These are phyloP conservation scores for Vitellaria paradoxa DNA, from an alignment of 179 eudicot genomes.

Conservation along the genomic window DNA sequence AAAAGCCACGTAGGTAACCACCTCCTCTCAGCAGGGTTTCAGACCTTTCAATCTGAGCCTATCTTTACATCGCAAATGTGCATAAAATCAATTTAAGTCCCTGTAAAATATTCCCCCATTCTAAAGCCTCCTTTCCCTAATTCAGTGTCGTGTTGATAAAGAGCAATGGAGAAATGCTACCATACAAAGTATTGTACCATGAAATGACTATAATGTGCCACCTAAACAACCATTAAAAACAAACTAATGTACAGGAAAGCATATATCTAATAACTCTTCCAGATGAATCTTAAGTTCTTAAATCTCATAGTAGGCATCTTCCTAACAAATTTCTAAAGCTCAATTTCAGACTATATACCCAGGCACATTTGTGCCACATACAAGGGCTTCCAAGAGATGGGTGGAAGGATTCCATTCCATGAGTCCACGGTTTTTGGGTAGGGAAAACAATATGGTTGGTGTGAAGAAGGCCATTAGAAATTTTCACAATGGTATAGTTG, in stretches of 20 bases:
- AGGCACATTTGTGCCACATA: not conserved
- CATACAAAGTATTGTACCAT: not conserved
- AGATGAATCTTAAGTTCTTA: not conserved
- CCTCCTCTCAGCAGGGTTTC: too few relatives aligned
- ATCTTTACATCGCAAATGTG: too few relatives aligned
- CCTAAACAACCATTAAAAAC: not conserved
- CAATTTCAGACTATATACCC: not conserved
- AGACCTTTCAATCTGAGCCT: too few relatives aligned
- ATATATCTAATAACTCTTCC: not conserved
- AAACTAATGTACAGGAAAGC: not conserved
- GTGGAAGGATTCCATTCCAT: not conserved
- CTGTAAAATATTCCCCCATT: not conserved
- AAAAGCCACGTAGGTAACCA: too few relatives aligned
- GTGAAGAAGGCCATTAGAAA: not conserved
- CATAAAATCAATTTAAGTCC: not conserved
- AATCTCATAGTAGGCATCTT: not conserved
- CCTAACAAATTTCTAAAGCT: conserved; percentile 7
- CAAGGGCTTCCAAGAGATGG: not conserved
- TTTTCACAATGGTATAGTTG: not conserved
- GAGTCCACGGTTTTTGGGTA: not conserved
- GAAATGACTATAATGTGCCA: not conserved
- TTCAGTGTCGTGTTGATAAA: not conserved
- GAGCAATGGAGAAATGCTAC: not conserved
- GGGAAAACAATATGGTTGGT: not conserved
- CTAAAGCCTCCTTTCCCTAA: not conserved